Base-by-base conservation (phyloP, 371 early-diverging fungal genomes). In the Amoeboaphelidium occidentale region DNA sequence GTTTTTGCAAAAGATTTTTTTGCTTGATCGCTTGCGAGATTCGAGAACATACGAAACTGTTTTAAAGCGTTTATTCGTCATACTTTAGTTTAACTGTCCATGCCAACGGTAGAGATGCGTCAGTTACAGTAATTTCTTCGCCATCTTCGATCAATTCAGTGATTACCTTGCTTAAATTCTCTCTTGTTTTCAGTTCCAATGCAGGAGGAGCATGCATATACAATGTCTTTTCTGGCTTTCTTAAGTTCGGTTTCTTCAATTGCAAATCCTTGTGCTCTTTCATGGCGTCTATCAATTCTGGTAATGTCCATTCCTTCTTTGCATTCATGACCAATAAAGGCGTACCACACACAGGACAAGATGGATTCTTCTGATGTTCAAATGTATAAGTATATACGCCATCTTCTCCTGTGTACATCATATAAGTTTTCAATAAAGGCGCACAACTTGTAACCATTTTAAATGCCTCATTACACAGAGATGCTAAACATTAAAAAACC, bases 311-410 rank as follows among this genome's bases (percentile, higher is more conserved):
- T n/a, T n/a, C n/a, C n/a, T n/a, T n/a, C n/a, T n/a, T n/a, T n/a
- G n/a, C n/a, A n/a, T n/a, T n/a, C n/a, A n/a, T n/a, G n/a, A n/a
- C n/a, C n/a, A n/a, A n/a, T n/a, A n/a, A n/a, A n/a, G n/a, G n/a
- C n/a, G n/a, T n/a, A n/a, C 89, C 85, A 58, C 96, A 94, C 1
- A 92, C 91, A 25, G 85, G 78, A 60, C 96, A 94, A 22, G 84
- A 81, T 0, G 76, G 72, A 52, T 81, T 79, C 57, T 73, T 74
- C 59, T 79, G 75, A 51, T 80, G 77, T 44, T 76, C 70, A 64
- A 90, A 90, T 1, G 88, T 83, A 55, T 84, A 78, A 1, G 88
- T 84, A 62, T 91, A 89, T 22, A 92, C 65, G 24, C 88, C 81
- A 44, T 70, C 74, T 51, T 84, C 81, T 46, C 92, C 96, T 3